phyloP scores from a whole-genome alignment of 768 basidiomycete genomes.

The Lentinula detonsa region DNA sequence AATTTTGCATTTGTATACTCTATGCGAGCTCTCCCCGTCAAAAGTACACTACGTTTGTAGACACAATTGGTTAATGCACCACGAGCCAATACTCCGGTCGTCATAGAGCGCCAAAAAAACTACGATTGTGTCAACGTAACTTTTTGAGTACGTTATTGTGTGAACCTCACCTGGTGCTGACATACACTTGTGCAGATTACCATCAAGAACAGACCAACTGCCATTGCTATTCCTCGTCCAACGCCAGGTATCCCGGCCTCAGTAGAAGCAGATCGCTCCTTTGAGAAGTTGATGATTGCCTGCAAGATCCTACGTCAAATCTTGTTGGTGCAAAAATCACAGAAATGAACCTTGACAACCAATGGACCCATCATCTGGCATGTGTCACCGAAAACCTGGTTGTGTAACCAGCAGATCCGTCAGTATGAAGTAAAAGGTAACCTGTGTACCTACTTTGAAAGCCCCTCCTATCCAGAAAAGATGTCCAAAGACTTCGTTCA shows the following conservation, averaged over 20 bases:
- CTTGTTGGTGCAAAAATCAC: too few species aligned
- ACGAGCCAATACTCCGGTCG: conserved; percentile 58
- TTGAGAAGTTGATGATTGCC: conserved; percentile 58
- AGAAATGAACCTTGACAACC: conserved; percentile 41
- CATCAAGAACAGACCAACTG: conserved; percentile 43
- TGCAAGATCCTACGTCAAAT: too few species aligned
- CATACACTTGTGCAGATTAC: conserved; percentile 49
- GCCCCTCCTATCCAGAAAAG: conserved; percentile 60
- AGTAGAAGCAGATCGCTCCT: conserved; percentile 37
- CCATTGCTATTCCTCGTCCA: conserved; percentile 56
- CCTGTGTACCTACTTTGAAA: conserved; percentile 37
- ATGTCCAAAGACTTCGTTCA: conserved; percentile 54
- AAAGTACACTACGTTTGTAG: conserved; percentile 60
- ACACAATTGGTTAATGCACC: conserved; percentile 63
- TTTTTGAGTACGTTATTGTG: neutral
- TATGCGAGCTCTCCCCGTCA: conserved; percentile 62
- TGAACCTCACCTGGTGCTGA: conserved; percentile 49
- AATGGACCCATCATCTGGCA: conserved; percentile 59
- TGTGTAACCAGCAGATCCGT: neutral
- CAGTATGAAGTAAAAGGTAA: neutral
- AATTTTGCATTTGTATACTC: conserved; percentile 55
- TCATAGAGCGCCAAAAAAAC: conserved; percentile 72
- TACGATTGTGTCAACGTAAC: conserved; percentile 13
- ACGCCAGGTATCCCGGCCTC: conserved; percentile 31
- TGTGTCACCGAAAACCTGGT: conserved; percentile 55